phyloP scores from a whole-genome alignment of 495 filamentous ascomycete genomes.

The Hypoxylon fuscum region DNA sequence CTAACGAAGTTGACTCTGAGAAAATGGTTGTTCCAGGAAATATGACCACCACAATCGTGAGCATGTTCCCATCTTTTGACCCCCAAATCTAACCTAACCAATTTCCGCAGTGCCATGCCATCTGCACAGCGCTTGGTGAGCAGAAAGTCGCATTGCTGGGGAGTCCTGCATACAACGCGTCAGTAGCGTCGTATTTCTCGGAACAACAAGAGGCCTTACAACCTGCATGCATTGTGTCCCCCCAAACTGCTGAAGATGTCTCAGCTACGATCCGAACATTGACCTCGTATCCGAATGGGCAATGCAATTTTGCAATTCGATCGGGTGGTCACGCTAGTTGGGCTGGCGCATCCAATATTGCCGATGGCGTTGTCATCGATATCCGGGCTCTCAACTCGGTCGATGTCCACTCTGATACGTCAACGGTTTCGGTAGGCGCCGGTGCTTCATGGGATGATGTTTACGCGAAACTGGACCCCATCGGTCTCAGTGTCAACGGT shows the following conservation, averaged over 20 bases:
- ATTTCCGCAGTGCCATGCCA: no score
- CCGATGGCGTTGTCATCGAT: slow-evolving; percentile 57
- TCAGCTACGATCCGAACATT: slow-evolving; percentile 49
- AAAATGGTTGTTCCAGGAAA: no score
- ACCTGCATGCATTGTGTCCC: slow-evolving; percentile 56
- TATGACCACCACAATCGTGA: no score
- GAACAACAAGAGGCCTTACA: slow-evolving; percentile 28
- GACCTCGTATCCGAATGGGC: not conserved
- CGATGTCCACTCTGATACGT: slow-evolving; percentile 24
- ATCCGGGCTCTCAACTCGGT: slow-evolving; percentile 42
- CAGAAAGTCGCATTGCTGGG: slow-evolving; percentile 21
- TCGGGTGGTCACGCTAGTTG: slow-evolving; percentile 55
- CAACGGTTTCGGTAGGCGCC: slow-evolving; percentile 39
- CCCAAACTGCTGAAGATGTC: slow-evolving; percentile 48
- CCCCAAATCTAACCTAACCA: no score
- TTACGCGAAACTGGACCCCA: slow-evolving; percentile 45
- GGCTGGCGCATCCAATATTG: slow-evolving; percentile 46
- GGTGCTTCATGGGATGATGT: slow-evolving; percentile 48
- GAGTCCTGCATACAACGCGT: slow-evolving; percentile 9
- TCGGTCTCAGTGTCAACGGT: slow-evolving; percentile 49
- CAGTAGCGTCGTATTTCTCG: slow-evolving; percentile 25
- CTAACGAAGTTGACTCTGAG: no score
- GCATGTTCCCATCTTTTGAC: no score
- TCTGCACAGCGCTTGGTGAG: no score
- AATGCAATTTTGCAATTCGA: slow-evolving; percentile 53